These are phyloP conservation scores for Fusarium anthophilum DNA, from an alignment of 2,329 filamentous ascomycete species.

Conservation along the genomic window DNA sequence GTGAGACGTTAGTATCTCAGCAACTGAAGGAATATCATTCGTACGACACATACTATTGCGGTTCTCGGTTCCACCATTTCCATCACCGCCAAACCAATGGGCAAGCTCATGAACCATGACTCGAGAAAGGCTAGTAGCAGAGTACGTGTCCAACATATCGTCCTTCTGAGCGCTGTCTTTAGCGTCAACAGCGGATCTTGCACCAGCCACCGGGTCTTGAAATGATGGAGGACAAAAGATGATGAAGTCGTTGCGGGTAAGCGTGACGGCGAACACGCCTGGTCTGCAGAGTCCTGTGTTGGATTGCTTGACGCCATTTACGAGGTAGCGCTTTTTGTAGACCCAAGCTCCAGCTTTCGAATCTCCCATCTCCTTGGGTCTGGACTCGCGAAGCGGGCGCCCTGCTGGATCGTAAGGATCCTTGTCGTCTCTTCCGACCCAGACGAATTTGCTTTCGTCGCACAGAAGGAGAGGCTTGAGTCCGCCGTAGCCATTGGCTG, in stretches of 20 bases:
- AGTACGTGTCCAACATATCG: background rate
- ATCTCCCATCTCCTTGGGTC: background rate
- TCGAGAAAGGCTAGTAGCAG: background rate
- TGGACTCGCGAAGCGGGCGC: background rate
- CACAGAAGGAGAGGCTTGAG: background rate
- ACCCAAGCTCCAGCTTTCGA: background rate
- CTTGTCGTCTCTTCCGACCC: background rate
- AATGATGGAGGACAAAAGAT: background rate
- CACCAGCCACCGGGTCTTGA: background rate
- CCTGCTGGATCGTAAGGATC: background rate
- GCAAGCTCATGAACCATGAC: slow-evolving; percentile 3
- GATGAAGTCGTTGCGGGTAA: background rate
- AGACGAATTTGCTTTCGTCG: background rate
- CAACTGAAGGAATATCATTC: no score
- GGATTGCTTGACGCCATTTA: background rate
- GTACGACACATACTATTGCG: background rate
- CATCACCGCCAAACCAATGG: background rate
- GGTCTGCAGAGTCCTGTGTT: background rate
- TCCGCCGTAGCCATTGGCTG: background rate
- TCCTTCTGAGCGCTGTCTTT: background rate
- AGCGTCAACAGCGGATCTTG: background rate
- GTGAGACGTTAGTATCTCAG: fast-evolving
- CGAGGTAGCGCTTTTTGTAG: background rate
- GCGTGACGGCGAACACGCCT: background rate
- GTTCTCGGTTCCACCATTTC: background rate